A percentile compares a stretch with the other conserved stretches of the same genome.
Conservation (phyloP, 1,284 basidiomycete species). For the Kwoniella shivajii region DNA sequence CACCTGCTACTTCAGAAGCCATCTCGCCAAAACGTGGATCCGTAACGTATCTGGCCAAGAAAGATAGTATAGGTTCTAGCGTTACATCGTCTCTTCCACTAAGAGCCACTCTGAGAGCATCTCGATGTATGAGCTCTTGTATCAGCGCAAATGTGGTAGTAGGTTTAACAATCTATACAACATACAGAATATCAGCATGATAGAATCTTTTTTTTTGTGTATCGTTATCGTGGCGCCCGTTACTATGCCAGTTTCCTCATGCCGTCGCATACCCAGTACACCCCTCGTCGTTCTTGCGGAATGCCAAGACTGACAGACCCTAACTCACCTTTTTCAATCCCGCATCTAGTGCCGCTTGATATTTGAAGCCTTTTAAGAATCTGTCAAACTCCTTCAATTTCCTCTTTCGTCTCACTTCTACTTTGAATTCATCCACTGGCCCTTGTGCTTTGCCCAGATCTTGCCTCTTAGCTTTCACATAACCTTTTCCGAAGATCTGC, state of each 20-base stretch:
- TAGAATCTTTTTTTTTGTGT: no score
- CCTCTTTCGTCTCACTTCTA: conserved; percentile 72
- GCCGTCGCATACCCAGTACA: no score
- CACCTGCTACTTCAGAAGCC: conserved; percentile 76
- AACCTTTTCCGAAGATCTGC: conserved; percentile 63
- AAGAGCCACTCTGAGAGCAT: conserved; percentile 84
- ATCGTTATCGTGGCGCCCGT: no score
- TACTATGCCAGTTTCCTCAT: no score
- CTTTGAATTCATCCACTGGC: conserved; percentile 70
- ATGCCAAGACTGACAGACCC: no score
- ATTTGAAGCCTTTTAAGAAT: conserved; percentile 89
- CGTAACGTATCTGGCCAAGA: conserved; percentile 80
- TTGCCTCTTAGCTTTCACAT: conserved; percentile 61
- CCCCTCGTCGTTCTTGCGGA: no score
- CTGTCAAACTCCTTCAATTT: conserved; percentile 86
- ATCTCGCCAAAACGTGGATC: conserved; percentile 90
- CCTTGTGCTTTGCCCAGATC: conserved; percentile 55
- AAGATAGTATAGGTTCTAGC: conserved; percentile 83
- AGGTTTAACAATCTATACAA: conserved; percentile 68
- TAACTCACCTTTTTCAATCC: conserved; percentile 74
- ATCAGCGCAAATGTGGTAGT: conserved; percentile 87
- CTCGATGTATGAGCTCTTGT: conserved; percentile 89
- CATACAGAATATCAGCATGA: no score
- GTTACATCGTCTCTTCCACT: conserved; percentile 91
- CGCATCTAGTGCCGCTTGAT: conserved; percentile 89